A percentile compares a stretch with the other conserved stretches of the same genome.
Conservation (phyloP, 1,284 basidiomycete species). For the Pseudozyma thailandica region DNA sequence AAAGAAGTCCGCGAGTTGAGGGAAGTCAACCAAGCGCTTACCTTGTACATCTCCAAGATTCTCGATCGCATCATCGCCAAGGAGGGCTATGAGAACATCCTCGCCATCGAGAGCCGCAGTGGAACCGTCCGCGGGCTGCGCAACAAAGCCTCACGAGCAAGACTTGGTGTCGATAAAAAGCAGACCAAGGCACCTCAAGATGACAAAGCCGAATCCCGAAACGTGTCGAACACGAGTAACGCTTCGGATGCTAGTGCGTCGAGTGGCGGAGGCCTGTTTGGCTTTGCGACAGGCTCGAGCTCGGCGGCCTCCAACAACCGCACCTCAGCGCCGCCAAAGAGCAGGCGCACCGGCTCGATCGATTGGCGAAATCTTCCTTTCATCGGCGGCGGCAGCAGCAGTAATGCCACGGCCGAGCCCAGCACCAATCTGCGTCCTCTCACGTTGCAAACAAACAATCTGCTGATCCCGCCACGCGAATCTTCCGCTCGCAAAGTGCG, state of each 20-base stretch:
- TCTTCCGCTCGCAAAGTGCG: slow-evolving; percentile 41
- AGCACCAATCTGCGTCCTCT: slow-evolving; percentile 76
- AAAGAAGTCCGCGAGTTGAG: slow-evolving; percentile 89
- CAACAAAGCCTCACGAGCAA: slow-evolving; percentile 34
- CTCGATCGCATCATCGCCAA: slow-evolving; percentile 92
- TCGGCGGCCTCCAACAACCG: slow-evolving; percentile 5
- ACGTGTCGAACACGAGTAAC: slow-evolving; percentile 21
- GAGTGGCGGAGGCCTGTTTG: slow-evolving; percentile 33
- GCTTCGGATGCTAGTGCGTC: slow-evolving; percentile 7
- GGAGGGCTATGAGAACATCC: slow-evolving; percentile 92
- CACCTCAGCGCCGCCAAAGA: slow-evolving; percentile 18
- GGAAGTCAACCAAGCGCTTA: slow-evolving; percentile 92
- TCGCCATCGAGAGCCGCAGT: slow-evolving; percentile 81
- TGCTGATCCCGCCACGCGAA: slow-evolving; percentile 29
- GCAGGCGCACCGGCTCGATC: slow-evolving; percentile 41
- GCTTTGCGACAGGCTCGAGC: slow-evolving; percentile 23
- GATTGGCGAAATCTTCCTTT: slow-evolving; percentile 53
- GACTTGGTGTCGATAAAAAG: slow-evolving; percentile 6
- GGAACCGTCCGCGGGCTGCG: slow-evolving; percentile 54
- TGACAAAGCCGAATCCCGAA: slow-evolving; percentile 12
- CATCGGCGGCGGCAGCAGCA: slow-evolving; percentile 39
- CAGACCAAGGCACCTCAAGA: slow-evolving; percentile 5
- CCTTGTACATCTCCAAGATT: slow-evolving; percentile 93
- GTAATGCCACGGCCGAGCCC: slow-evolving; percentile 71
- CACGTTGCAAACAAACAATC: slow-evolving; percentile 70